A percentile compares a stretch with the other conserved stretches of the same genome.
Evolutionary conservation across 306 rosid genomes (phyloP).

Genomic region (Arachis stenosperma): DNA sequence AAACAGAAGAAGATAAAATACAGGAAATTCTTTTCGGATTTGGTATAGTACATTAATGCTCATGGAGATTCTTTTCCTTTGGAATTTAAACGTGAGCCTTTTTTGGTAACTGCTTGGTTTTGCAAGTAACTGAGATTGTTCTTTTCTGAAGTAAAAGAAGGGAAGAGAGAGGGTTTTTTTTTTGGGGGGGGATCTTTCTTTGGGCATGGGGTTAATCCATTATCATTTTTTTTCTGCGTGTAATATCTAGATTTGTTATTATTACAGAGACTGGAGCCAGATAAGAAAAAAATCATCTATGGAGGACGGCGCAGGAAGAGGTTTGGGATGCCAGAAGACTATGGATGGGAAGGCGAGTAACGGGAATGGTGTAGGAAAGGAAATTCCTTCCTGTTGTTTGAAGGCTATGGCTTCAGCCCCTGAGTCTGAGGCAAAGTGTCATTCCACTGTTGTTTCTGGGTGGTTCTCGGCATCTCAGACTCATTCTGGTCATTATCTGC

Average conservation of each 20-base stretch:
- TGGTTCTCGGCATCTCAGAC: constrained; percentile 92
- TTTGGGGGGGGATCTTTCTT: background rate
- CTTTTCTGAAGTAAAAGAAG: background rate
- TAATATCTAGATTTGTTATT: constrained; percentile 22
- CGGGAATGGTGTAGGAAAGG: constrained; percentile 56
- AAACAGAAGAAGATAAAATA: background rate
- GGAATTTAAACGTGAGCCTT: constrained; percentile 16
- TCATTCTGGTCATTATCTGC: constrained; percentile 72
- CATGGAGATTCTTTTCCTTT: constrained; percentile 27
- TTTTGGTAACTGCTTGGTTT: constrained; percentile 15
- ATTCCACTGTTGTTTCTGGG: constrained; percentile 97
- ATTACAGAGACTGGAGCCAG: constrained; percentile 84
- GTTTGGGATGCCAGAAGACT: constrained; percentile 97
- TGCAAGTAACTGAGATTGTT: constrained; percentile 9
- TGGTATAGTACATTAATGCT: constrained; percentile 18
- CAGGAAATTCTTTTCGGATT: background rate
- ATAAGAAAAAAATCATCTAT: constrained; percentile 73
- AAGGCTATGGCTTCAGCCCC: constrained; percentile 80
- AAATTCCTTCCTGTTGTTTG: constrained; percentile 89
- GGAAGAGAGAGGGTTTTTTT: too few species aligned
- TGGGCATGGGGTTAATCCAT: constrained; percentile 18
- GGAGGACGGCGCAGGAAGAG: constrained; percentile 94
- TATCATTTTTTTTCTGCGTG: constrained; percentile 5
- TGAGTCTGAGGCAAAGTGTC: constrained; percentile 79
- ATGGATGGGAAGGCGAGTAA: constrained; percentile 98